Evolutionary conservation across 768 basidiomycete genomes (phyloP).

Genomic region (Termitomyces heimii): DNA sequence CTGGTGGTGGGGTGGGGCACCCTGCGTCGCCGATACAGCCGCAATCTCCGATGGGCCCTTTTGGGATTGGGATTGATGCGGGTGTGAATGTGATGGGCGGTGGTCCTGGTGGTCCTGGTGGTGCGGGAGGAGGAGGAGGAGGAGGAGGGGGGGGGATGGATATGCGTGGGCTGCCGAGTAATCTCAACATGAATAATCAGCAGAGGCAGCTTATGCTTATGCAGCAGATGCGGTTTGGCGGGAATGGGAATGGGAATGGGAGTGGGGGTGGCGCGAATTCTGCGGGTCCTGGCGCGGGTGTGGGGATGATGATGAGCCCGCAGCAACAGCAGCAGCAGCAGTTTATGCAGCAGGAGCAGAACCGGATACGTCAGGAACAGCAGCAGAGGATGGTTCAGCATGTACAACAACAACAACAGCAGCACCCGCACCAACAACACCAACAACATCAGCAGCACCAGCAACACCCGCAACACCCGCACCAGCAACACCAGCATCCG

Average conservation of each 20-base stretch:
- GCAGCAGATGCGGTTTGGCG: slow-evolving; percentile 20
- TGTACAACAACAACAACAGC: slow-evolving; percentile 26
- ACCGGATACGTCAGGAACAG: slow-evolving; percentile 13
- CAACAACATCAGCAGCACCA: slow-evolving; percentile 17
- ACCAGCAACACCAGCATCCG: background rate
- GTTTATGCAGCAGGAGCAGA: slow-evolving; percentile 16
- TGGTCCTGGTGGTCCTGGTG: background rate
- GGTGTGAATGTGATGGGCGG: slow-evolving; percentile 17
- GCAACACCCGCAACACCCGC: slow-evolving; percentile 10
- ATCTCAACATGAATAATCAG: slow-evolving; percentile 23
- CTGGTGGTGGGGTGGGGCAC: too few relatives aligned
- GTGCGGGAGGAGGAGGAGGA: slow-evolving; percentile 12
- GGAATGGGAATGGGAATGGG: background rate
- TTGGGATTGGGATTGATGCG: slow-evolving; percentile 18
- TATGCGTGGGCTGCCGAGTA: slow-evolving; percentile 15
- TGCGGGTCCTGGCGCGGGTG: background rate
- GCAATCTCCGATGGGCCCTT: slow-evolving; percentile 6
- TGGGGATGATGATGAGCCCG: slow-evolving; percentile 16
- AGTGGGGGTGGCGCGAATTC: background rate
- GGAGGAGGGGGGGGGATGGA: slow-evolving; percentile 19
- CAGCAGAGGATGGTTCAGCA: slow-evolving; percentile 13
- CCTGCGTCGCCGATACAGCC: slow-evolving; percentile 17
- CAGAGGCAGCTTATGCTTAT: slow-evolving; percentile 41
- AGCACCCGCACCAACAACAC: background rate
- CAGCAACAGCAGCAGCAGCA: slow-evolving; percentile 32